Evolutionary conservation across 2,329 filamentous ascomycete genomes (phyloP).

Genomic region (Calonectria fujianensis): DNA sequence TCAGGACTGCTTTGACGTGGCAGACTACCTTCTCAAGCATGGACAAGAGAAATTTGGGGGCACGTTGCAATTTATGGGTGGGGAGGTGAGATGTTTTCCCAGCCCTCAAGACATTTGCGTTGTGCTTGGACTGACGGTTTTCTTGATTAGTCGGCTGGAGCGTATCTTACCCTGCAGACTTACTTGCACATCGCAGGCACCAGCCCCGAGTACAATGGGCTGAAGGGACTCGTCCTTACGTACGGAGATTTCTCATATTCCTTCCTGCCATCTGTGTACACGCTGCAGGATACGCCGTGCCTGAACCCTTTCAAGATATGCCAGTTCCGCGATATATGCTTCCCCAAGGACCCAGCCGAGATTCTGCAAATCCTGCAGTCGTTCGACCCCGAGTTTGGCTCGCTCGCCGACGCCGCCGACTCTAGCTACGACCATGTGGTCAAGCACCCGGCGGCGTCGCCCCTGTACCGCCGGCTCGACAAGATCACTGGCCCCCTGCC

Average conservation of each 20-base stretch:
- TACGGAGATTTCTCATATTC: conserved; percentile 28
- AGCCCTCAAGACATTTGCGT: neutral
- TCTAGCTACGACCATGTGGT: conserved; percentile 20
- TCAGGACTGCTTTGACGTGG: conserved; percentile 75
- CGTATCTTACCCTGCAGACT: conserved; percentile 28
- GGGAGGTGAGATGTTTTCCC: conserved; percentile 26
- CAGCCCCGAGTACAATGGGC: neutral
- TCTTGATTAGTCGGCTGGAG: conserved; percentile 27
- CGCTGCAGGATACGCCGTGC: conserved; percentile 20
- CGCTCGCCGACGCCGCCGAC: conserved; percentile 9
- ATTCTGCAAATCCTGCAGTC: neutral
- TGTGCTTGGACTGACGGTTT: neutral
- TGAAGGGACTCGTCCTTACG: conserved; percentile 21
- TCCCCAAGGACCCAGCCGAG: conserved; percentile 5
- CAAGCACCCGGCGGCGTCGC: conserved; percentile 31
- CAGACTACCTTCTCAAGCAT: conserved; percentile 69
- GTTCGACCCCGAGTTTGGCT: conserved; percentile 29
- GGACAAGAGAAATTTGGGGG: conserved; percentile 23
- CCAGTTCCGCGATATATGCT: conserved; percentile 12
- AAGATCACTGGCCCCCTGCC: conserved; percentile 27
- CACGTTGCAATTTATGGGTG: conserved; percentile 32
- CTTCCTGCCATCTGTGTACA: conserved; percentile 21
- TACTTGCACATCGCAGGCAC: conserved; percentile 26
- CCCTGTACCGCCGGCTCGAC: conserved; percentile 35
- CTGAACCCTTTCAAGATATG: conserved; percentile 4